Conservation (phyloP, 495 filamentous ascomycete genomes). For the Daldinia loculata region DNA sequence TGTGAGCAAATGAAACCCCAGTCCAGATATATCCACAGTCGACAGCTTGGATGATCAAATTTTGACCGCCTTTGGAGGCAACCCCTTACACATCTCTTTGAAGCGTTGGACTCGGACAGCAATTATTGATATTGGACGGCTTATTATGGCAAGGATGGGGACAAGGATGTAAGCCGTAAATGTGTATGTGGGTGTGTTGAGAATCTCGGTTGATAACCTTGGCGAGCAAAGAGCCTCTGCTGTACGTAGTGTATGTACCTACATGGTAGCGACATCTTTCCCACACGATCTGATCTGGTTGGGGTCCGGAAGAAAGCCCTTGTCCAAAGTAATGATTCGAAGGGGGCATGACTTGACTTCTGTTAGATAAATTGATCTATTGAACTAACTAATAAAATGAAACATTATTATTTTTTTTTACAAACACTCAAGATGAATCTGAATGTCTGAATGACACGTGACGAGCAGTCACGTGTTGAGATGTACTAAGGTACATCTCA, state of each 20-base stretch:
- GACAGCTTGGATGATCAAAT: conserved; percentile 13
- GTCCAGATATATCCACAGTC: conserved; percentile 15
- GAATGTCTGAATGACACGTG: too few relatives aligned
- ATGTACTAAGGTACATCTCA: too few relatives aligned
- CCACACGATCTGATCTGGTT: conserved; percentile 30
- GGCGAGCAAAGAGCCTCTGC: conserved; percentile 42
- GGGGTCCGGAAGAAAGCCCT: conserved; percentile 21
- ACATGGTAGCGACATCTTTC: conserved; percentile 21
- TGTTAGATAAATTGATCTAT: too few relatives aligned
- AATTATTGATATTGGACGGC: conserved; percentile 24
- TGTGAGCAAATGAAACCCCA: conserved; percentile 23
- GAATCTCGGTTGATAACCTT: conserved; percentile 44
- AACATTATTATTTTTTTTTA: too few relatives aligned
- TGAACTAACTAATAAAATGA: too few relatives aligned
- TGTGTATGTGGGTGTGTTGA: conserved; percentile 27
- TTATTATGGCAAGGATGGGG: conserved; percentile 27
- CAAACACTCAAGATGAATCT: too few relatives aligned
- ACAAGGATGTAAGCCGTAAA: conserved; percentile 31
- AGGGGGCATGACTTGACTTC: background rate
- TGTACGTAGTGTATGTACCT: background rate
- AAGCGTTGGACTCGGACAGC: conserved; percentile 4
- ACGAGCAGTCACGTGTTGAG: too few relatives aligned
- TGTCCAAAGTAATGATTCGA: background rate
- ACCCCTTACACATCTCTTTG: conserved; percentile 8
- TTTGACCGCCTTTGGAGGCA: conserved; percentile 32